These are phyloP conservation scores for Heterobasidion occidentale DNA, from an alignment of 1,284 basidiomycete species.

Conservation along the genomic window DNA sequence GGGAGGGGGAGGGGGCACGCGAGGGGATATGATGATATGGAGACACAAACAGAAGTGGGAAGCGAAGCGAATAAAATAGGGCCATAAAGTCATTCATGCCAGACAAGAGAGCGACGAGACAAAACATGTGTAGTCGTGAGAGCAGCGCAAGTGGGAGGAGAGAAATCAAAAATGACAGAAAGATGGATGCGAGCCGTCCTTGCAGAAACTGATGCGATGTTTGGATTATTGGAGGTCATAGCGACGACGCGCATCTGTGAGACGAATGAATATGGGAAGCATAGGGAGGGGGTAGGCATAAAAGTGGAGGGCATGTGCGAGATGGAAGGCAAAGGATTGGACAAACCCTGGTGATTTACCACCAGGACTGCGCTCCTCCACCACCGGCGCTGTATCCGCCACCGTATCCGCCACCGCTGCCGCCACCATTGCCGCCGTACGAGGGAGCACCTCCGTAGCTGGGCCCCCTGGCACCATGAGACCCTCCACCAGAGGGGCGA, in stretches of 20 bases:
- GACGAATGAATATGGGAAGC: background rate
- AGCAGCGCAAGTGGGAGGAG: conserved; percentile 24
- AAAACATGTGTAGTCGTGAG: conserved; percentile 26
- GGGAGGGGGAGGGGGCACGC: conserved; percentile 18
- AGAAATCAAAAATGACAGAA: conserved; percentile 13
- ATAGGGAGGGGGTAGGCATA: background rate
- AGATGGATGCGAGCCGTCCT: background rate
- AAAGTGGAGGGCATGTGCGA: background rate
- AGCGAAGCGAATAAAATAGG: conserved; percentile 31
- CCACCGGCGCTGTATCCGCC: conserved; percentile 25
- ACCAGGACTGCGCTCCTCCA: conserved; percentile 31
- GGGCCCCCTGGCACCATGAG: conserved; percentile 10
- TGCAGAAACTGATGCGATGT: background rate
- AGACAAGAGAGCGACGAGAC: conserved; percentile 50
- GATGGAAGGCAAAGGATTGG: background rate
- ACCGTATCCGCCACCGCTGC: conserved; percentile 25
- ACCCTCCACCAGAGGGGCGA: conserved; percentile 34
- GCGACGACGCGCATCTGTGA: background rate
- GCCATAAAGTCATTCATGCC: conserved; percentile 46
- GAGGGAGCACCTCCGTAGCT: conserved; percentile 25
- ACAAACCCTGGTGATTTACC: conserved; percentile 26
- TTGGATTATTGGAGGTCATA: background rate
- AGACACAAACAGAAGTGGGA: conserved; percentile 23
- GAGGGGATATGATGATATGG: conserved; percentile 24
- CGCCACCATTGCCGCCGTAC: conserved; percentile 30